Base-by-base conservation (phyloP, 306 rosid species). In the Prunus fruticosa region DNA sequence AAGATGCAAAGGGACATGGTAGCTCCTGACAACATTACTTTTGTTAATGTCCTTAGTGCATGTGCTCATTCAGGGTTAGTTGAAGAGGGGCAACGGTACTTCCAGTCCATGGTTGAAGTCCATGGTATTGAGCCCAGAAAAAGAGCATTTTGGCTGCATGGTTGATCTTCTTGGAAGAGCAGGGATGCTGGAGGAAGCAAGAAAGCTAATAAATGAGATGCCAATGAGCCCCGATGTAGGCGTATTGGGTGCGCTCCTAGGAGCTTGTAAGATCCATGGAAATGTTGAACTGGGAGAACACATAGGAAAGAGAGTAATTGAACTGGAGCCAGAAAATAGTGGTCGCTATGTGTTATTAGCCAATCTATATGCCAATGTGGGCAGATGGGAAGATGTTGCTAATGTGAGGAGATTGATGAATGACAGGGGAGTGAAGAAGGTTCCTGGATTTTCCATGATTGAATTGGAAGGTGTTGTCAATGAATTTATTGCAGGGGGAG, bases 241-340 rank as follows among this genome's bases (percentile, higher is more conserved):
- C 4, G 84, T 86, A 8, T 47, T 89, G 43, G 93, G 94, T 45
- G 92, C 97, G 1, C 91, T 89, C 32, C 84, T 91, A 30, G 97
- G 97, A 76, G 94, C 94, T 10, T 89, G 97, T 73, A 89, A 80
- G 76, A 87, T 89, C 63, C 87, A 91, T 72, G 82, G 89, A 45
- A 84, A 86, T 71, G 13, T 76, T 0, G 87, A 87, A 65, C 54
- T 91, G 69, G 94, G 88, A 47, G 86, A 83, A 83, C 45, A 78
- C 70, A 56, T 91, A 32, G 91, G 97, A 27, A 75, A 58, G 80
- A 80, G 51, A 61, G 79, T 83, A 38, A 87, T 91, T 38, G 89
- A 89, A 76, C 84, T 89, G 11, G 97, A 91, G 43, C 88, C 97
- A 6, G 69, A 61, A 1, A 89, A 89, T 76, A 86, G 89, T 25